Evolutionary conservation across 345 rosid species (phyloP), one percentile per base, ranked within the genome.

Genomic region (Zanthoxylum bungeanum): DNA sequence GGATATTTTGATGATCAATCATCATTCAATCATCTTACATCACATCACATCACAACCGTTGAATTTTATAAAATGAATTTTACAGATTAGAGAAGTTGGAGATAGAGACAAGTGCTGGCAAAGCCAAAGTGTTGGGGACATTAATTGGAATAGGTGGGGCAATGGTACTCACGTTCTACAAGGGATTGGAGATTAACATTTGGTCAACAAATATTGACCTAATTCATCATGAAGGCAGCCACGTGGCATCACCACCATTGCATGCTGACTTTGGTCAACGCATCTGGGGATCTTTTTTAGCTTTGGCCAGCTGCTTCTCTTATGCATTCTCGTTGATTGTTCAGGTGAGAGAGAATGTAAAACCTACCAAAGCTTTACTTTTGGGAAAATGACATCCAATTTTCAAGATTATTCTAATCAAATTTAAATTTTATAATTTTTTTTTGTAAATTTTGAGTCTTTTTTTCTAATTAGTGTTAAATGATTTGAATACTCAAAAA

Each of bases 121-220:
- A 80, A 57, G 86, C 86, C 36, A 89, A 85, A 59, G 76, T 87
- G 47, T 27, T 72, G 1, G 95, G 95, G 27, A 89, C 95, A 46
- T 8, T 81, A 44, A 9, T 82, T 19, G 90, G 90, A 21, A 71
- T 89, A 1, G 70, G 73, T 2, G 92, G 95, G 21, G 92, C 90
- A 14, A 86, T 85, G 88, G 50, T 84, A 0, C 74, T 89, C 60
- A 85, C 92, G 7, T 79, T 89, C 60, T 87, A 79, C 74, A 87
- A 84, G 70, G 92, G 95, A 3, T 8, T 39, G 3, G 73, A 69
- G 12, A 59, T 86, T 36, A 46, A 77, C 10, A 24, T 77, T 2
- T 77, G 64, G 76, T 75, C 91, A 22, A 77, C 85, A 5, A 24
- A 77, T 28, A 8, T 81, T 9, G 36, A 87, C 79, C 72, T 86